Evolutionary conservation across 768 basidiomycete genomes (phyloP), one percentile per base, ranked within the genome.

Genomic region (Leucocoprinus sp.): DNA sequence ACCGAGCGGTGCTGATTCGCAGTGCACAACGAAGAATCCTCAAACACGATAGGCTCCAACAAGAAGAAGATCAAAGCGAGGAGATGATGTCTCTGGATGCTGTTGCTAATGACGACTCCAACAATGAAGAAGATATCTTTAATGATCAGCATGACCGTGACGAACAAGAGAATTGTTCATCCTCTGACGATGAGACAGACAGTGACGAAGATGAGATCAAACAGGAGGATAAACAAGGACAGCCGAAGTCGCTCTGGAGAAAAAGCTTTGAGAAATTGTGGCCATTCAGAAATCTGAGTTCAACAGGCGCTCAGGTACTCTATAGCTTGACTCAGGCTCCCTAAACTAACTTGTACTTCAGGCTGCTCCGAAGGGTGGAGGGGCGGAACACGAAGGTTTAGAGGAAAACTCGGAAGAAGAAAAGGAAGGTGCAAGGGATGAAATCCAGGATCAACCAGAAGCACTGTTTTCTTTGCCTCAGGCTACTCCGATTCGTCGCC

Each of bases 1-100:
- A 87, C 53, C 75, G 77, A 9, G 79, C 80, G 0, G 84, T 87
- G 2, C 65, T 87, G 8, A 76, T 87, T 9, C 72, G 82, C 8
- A 82, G 79, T 29, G 82, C 81, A 0, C 82, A 85, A 54, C 68
- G 81, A 11, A 75, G 76, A 0, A 71, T 76, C 0, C 45, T 76
- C 53, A 65, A 67, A 29, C 66, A 70, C 3, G 80, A 76, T 53
- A 67, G 64, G 43, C 76, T 54, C 26, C 70, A 75, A 45, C 72
- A 76, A 45, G 69, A 75, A 36, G 69, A 67, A 37, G 65, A 71
- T 43, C 74, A 78, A 27, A 58, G 63, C 36, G 68, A 78, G 41
- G 75, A 78, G 48, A 67, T 75, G 57, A 79, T 78, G 39, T 67
- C 68, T 2, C 43, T 71, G 23, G 68, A 61, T 18, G 59, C 60